These are phyloP conservation scores for Ophiostoma tasmaniense DNA, from an alignment of 2,329 filamentous ascomycete species.

Conservation along the genomic window DNA sequence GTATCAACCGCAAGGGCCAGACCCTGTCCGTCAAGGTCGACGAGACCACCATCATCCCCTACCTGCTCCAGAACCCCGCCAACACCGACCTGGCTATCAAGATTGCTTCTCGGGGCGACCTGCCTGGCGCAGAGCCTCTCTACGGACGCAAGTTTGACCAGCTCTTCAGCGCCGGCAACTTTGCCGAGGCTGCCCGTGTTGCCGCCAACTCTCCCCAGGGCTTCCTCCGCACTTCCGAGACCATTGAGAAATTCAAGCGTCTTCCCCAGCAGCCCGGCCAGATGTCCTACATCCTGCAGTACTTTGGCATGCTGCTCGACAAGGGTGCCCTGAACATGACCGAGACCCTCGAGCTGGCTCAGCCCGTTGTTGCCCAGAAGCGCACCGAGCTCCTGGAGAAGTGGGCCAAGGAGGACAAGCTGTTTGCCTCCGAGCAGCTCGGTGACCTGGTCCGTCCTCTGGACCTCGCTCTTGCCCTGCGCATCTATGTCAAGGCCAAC, in stretches of 20 bases:
- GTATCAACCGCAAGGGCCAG: constrained; percentile 96
- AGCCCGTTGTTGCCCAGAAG: constrained; percentile 86
- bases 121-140: constrained; percentile 88
- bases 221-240: constrained; percentile 88
- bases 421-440: constrained; percentile 91
- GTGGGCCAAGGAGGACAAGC: constrained; percentile 93
- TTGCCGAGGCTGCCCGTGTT: constrained; percentile 83
- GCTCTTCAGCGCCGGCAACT: constrained; percentile 70
- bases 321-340: constrained; percentile 89
- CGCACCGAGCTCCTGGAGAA: constrained; percentile 95
- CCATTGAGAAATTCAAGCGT: constrained; percentile 91
- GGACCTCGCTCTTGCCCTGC: constrained; percentile 78
- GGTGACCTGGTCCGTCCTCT: constrained; percentile 89
- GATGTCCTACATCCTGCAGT: constrained; percentile 90
- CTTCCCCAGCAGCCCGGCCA: constrained; percentile 72
- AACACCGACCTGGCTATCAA: constrained; percentile 92
- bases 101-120: constrained; percentile 84
- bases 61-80: constrained; percentile 91
- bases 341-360: constrained; percentile 87
- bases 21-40: constrained; percentile 91
- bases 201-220: constrained; percentile 94
- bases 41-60: constrained; percentile 83
- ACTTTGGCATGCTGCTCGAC: constrained; percentile 94
- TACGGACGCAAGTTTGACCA: constrained; percentile 91
- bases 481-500: constrained; percentile 85